A percentile compares a stretch with the other conserved stretches of the same genome.
These are phyloP conservation scores for Taphrina sp. DNA, from an alignment of 1,139 yeast genomes.

Conservation along the genomic window DNA sequence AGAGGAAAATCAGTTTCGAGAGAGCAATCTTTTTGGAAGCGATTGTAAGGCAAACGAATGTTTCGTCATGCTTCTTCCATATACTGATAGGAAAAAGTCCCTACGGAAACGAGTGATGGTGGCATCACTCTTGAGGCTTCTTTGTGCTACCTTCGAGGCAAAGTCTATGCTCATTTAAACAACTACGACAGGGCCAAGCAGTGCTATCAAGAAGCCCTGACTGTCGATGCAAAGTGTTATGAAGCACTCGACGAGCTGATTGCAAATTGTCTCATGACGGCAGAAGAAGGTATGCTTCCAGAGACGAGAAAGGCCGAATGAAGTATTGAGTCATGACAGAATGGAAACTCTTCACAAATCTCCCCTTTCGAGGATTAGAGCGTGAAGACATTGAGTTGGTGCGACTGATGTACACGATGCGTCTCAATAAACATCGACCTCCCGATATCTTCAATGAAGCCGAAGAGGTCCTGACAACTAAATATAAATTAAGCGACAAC, in stretches of 20 bases:
- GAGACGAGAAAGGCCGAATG: neutral
- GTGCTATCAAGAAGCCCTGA: constrained; percentile 80
- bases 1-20: constrained; percentile 68
- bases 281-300: constrained; percentile 56
- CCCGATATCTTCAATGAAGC: constrained; percentile 63
- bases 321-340: constrained; percentile 42
- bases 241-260: constrained; percentile 87
- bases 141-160: constrained; percentile 80
- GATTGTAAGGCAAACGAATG: constrained; percentile 4
- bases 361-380: constrained; percentile 61
- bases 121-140: constrained; percentile 64
- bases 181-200: constrained; percentile 85
- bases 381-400: constrained; percentile 79
- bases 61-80: neutral
- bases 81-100: constrained; percentile 4
- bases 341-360: constrained; percentile 68
- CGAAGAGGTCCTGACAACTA: constrained; percentile 63
- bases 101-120: constrained; percentile 38
- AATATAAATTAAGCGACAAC: constrained; percentile 66
- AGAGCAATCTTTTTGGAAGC: constrained; percentile 5
- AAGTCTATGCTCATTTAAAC: constrained; percentile 76
- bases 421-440: constrained; percentile 67
- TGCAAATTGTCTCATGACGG: constrained; percentile 71
- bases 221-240: constrained; percentile 85
- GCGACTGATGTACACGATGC: constrained; percentile 68